phyloP scores from a whole-genome alignment of 2,329 filamentous ascomycete species.

The Xylariales sp. region DNA sequence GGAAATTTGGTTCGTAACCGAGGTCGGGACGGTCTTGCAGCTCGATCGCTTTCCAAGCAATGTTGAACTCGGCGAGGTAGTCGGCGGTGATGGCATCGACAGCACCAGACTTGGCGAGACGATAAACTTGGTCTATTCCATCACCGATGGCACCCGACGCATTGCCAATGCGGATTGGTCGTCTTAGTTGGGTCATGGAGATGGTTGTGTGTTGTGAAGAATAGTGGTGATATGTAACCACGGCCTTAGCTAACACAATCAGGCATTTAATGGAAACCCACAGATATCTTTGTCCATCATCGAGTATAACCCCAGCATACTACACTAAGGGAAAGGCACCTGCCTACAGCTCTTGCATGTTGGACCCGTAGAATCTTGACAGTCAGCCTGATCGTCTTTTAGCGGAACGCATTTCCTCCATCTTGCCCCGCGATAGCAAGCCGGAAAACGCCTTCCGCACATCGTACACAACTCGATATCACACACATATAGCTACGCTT shows the following conservation, averaged over 20 bases:
- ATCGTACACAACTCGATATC: not conserved
- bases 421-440: too few species aligned
- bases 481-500: too few species aligned
- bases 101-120: slow-evolving; percentile 22
- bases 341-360: too few species aligned
- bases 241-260: too few species aligned
- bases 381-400: too few species aligned
- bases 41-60: slow-evolving; percentile 26
- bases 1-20: slow-evolving; percentile 25
- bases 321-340: too few species aligned
- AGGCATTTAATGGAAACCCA: too few species aligned
- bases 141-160: slow-evolving; percentile 30
- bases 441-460: not conserved
- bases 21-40: slow-evolving; percentile 18
- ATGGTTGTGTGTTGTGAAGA: not conserved
- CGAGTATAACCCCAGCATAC: too few species aligned
- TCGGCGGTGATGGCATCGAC: slow-evolving; percentile 18
- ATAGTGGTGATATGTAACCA: too few species aligned
- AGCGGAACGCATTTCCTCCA: too few species aligned
- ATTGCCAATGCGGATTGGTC: slow-evolving; percentile 31
- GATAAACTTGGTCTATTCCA: slow-evolving; percentile 28
- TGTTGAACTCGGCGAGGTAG: slow-evolving; percentile 22
- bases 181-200: slow-evolving; percentile 1
- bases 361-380: too few species aligned
- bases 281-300: too few species aligned